Evolutionary conservation across 306 rosid species (phyloP), one percentile per base, ranked within the genome.

Genomic region (Prinsepia uniflora): DNA sequence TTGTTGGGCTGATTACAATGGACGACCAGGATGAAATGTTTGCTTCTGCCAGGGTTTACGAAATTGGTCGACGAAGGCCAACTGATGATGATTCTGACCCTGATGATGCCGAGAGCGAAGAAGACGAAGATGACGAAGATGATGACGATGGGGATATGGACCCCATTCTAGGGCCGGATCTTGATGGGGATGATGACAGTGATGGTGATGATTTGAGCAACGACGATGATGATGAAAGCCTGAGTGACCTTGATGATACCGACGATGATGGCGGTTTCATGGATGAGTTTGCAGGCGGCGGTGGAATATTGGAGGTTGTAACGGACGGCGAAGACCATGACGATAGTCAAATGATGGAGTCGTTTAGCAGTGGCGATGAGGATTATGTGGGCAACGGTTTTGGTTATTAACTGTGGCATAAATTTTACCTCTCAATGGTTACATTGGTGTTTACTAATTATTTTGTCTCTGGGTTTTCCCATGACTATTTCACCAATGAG

Each of bases 21-120:
- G 97, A 89, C 77, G 99, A 95, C 78, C 99, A 89, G 72, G 93
- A 92, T 20, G 96, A 95, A 72, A 89, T 95, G 96, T 86, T 81
- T 77, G 89, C 99, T 49, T 87, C 97, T 1, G 99, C 91, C 42
- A 88, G 99, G 77, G 76, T 87, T 17, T 86, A 91, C 57, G 99
- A 95, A 76, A 89, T 95, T 55, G 99, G 99, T 74, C 96, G 99
- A 10, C 80, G 99, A 58, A 85, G 92, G 65, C 93, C 97, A 8
- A 91, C 97, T 2, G 93, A 95, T 45, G 99, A 95, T 45, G 97
- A 95, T 78, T 95, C 99, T 46, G 99, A 95, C 80, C 99, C 99
- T 1, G 99, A 95, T 52, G 99, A 95, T 56, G 97, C 93, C 2
- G 97, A 91, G 78, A 91, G 90, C 7, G 97, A 89, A 72, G 99